These are phyloP conservation scores for Cytospora chrysosperma DNA, from an alignment of 2,329 filamentous ascomycete genomes.

Conservation along the genomic window DNA sequence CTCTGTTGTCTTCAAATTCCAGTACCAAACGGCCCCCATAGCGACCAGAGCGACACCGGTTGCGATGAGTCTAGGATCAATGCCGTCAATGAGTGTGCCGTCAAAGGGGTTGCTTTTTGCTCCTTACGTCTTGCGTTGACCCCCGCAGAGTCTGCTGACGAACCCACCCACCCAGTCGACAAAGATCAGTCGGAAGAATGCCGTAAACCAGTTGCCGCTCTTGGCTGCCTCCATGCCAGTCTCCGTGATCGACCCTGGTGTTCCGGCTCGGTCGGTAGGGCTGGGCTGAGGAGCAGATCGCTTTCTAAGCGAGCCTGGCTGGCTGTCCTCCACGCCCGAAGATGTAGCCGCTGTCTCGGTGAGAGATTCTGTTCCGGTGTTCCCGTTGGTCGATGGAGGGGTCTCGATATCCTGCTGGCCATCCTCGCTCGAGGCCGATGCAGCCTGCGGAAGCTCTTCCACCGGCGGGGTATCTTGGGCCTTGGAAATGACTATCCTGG, in stretches of 20 bases:
- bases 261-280: conserved; percentile 16
- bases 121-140: conserved; percentile 25
- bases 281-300: conserved; percentile 11
- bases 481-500: conserved; percentile 11
- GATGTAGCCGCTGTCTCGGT: conserved; percentile 11
- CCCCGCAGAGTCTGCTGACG: conserved; percentile 21
- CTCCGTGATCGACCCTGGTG: conserved; percentile 17
- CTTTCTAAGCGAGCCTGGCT: conserved; percentile 20
- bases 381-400: neutral
- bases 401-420: neutral
- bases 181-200: conserved; percentile 25
- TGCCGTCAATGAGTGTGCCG: conserved; percentile 22
- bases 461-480: conserved; percentile 8
- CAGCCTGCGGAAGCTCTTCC: conserved; percentile 7
- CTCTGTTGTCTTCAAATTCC: conserved; percentile 1
- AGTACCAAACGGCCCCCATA: conserved; percentile 15
- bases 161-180: conserved; percentile 25
- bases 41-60: conserved; percentile 21
- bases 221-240: conserved; percentile 22
- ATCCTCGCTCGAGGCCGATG: neutral
- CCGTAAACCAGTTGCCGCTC: conserved; percentile 25
- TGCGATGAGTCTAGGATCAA: conserved; percentile 23
- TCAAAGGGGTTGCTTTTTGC: conserved; percentile 15
- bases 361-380: neutral
- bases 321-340: conserved; percentile 16